Conservation (phyloP, 73 alveolate species). For the Tetrahymena thermophila region DNA sequence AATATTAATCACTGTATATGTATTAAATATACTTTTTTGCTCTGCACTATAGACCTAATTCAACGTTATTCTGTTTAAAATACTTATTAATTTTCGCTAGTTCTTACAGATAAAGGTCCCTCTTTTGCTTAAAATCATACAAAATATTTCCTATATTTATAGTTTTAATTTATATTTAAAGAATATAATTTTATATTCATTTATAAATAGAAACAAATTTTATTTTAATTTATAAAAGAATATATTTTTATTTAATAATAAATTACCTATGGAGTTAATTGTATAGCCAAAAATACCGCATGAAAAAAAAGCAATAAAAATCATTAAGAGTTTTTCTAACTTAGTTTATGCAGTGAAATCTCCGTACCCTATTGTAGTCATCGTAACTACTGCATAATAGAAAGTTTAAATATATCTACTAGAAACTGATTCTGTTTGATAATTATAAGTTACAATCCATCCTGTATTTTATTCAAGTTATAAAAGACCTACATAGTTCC, state of each 20-base stretch:
- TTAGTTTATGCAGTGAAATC: conserved; percentile 22
- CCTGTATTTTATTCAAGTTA: neutral
- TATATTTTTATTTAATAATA: neutral
- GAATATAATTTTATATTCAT: no score
- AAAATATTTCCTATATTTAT: neutral
- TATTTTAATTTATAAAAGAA: no score
- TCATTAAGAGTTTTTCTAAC: neutral
- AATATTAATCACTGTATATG: neutral
- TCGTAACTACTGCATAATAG: conserved; percentile 27
- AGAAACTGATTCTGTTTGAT: neutral
- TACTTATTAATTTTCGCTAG: neutral
- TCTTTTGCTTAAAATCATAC: neutral
- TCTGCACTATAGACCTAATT: neutral
- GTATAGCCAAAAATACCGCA: conserved; percentile 36
- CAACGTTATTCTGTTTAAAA: neutral
- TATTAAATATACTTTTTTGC: neutral
- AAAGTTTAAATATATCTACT: neutral
- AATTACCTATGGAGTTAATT: conserved; percentile 10
- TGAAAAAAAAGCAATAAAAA: conserved; percentile 21
- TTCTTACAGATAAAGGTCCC: neutral
- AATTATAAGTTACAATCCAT: neutral
- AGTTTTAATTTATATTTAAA: no score
- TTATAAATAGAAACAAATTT: no score
- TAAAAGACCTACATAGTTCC: neutral
- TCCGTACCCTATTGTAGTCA: conserved; percentile 45